A percentile compares a stretch with the other conserved stretches of the same genome.
Evolutionary conservation across 1,284 basidiomycete genomes (phyloP).

Genomic region (Schizophyllum commune): DNA sequence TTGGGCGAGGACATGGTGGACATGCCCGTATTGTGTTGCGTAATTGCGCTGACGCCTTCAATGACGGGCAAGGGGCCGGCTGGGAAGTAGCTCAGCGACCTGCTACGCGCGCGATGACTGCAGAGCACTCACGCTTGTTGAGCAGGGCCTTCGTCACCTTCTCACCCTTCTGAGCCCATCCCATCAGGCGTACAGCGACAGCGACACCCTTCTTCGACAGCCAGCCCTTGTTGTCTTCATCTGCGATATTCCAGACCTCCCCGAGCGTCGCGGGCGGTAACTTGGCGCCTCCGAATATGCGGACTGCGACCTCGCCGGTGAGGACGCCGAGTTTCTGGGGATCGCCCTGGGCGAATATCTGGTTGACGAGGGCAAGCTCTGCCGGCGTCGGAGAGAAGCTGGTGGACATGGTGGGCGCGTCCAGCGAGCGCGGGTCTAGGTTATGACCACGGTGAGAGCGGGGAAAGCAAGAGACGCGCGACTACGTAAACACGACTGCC

Average conservation of each 20-base stretch:
- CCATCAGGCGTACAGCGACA: conserved; percentile 83
- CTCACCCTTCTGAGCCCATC: conserved; percentile 88
- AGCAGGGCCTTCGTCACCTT: conserved; percentile 53
- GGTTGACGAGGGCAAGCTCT: conserved; percentile 60
- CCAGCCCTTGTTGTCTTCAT: conserved; percentile 90
- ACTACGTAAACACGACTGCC: neutral
- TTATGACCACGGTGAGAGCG: neutral
- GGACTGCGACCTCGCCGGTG: conserved; percentile 80
- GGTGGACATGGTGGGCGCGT: conserved; percentile 40
- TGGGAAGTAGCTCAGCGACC: conserved; percentile 24
- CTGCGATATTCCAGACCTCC: conserved; percentile 91
- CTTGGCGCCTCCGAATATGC: conserved; percentile 73
- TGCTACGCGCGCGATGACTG: neutral
- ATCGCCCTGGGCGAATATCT: conserved; percentile 65
- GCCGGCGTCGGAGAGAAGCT: conserved; percentile 57
- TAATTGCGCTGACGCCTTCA: conserved; percentile 54
- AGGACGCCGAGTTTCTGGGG: conserved; percentile 74
- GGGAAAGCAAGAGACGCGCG: neutral
- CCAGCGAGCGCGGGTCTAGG: neutral
- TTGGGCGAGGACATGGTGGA: conserved; percentile 35
- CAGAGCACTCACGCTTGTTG: conserved; percentile 49
- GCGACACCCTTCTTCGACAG: conserved; percentile 83
- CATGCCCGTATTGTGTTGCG: conserved; percentile 43
- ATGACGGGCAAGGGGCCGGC: conserved; percentile 81
- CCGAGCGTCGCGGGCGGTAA: conserved; percentile 75